Evolutionary conservation across 345 rosid species (phyloP).

Genomic region (Euclidium syriacum): DNA sequence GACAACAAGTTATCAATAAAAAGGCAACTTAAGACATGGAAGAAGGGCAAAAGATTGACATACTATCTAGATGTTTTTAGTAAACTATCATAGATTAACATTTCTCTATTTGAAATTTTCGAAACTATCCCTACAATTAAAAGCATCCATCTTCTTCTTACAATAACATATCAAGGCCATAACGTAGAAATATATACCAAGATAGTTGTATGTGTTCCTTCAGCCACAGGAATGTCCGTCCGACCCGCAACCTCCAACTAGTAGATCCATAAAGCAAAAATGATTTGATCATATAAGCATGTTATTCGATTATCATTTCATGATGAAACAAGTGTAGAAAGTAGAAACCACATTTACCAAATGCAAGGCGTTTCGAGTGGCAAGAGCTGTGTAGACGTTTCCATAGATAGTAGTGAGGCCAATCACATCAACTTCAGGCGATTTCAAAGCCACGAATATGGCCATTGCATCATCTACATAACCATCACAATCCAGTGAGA

Average conservation of each 20-base stretch:
- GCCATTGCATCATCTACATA: conserved; percentile 95
- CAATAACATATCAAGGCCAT: too few relatives aligned
- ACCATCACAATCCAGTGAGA: not conserved
- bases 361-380: conserved; percentile 92
- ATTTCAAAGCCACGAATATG: conserved; percentile 68
- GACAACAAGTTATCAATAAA: not conserved
- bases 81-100: too few relatives aligned
- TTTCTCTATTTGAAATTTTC: too few relatives aligned
- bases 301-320: too few relatives aligned
- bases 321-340: not conserved
- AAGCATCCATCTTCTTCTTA: not conserved
- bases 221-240: conserved; percentile 87
- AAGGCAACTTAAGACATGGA: too few relatives aligned
- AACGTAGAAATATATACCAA: conserved; percentile 53
- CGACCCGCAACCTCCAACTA: conserved; percentile 89
- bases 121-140: not conserved
- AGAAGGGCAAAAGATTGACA: too few relatives aligned
- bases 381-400: conserved; percentile 78
- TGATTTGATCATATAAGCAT: not conserved
- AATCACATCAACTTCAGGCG: conserved; percentile 90
- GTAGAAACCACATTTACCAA: too few relatives aligned
- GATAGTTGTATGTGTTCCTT: conserved; percentile 87
- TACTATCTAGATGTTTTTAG: too few relatives aligned
- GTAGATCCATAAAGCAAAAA: conserved; percentile 7
- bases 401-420: conserved; percentile 96